phyloP scores from a whole-genome alignment of 2,329 filamentous ascomycete species.

The Colletotrichum eleusines region DNA sequence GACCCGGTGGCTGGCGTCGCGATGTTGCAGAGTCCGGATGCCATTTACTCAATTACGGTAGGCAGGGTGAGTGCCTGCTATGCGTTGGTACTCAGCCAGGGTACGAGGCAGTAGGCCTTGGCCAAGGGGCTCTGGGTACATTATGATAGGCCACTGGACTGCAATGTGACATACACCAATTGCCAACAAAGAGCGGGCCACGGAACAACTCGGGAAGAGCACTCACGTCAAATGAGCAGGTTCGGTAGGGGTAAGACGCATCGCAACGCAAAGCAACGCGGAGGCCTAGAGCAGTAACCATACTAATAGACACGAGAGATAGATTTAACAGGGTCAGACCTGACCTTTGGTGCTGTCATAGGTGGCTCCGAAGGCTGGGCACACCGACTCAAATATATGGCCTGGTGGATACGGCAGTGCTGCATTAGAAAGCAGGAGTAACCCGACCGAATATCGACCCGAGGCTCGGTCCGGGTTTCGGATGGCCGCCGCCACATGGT shows the following conservation, averaged over 20 bases:
- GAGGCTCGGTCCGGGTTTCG: no score
- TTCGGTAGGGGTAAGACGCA: no score
- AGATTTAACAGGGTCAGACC: not conserved
- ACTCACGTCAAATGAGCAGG: no score
- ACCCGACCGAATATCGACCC: not conserved
- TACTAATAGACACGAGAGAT: not conserved
- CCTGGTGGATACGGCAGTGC: no score
- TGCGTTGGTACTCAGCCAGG: not conserved
- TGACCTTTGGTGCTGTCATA: not conserved
- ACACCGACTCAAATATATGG: not conserved
- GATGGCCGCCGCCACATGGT: not conserved
- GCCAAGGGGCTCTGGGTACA: no score
- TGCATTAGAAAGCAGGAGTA: conserved; percentile 6
- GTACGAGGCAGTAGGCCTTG: not conserved
- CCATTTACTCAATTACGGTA: conserved; percentile 47
- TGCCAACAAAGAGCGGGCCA: no score
- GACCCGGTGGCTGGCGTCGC: conserved; percentile 41
- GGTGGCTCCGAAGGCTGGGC: not conserved
- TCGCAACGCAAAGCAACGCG: no score
- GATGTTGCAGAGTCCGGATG: conserved; percentile 43
- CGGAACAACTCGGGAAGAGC: no score
- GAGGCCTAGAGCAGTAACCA: not conserved
- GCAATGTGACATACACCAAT: no score
- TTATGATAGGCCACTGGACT: no score
- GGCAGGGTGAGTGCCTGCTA: conserved; percentile 43